A percentile compares a stretch with the other conserved stretches of the same genome.
Conservation (phyloP, 73 alveolate species). For the Blepharisma stoltei region DNA sequence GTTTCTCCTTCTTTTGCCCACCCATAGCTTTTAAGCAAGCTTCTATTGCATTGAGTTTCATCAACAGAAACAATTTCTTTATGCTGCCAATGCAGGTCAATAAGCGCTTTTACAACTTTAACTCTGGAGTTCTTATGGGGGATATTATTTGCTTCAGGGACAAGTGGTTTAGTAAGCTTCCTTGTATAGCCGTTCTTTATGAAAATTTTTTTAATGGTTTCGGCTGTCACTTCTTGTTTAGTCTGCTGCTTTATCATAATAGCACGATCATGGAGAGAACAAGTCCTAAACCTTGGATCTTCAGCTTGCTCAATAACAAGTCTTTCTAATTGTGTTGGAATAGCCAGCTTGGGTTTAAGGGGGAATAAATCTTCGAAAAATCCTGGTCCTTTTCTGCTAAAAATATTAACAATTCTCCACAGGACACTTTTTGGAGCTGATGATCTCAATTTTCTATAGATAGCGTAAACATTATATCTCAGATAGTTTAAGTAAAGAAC, state of each 20-base stretch:
- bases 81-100: neutral
- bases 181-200: neutral
- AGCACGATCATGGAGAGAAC: neutral
- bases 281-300: neutral
- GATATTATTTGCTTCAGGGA: neutral
- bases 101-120: neutral
- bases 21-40: neutral
- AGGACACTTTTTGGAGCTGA: neutral
- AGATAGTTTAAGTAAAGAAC: neutral
- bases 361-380: neutral
- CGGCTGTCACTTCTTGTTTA: neutral
- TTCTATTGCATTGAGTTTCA: slow-evolving; percentile 5
- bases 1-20: neutral
- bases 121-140: neutral
- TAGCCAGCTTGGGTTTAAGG: neutral
- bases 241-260: neutral
- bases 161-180: neutral
- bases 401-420: neutral
- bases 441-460: neutral
- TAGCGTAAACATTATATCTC: neutral
- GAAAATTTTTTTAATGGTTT: neutral
- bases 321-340: neutral
- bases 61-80: neutral
- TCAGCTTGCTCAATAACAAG: neutral
- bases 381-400: neutral